Conservation (phyloP, 1,284 basidiomycete genomes). For the Papiliotrema nemorosa region DNA sequence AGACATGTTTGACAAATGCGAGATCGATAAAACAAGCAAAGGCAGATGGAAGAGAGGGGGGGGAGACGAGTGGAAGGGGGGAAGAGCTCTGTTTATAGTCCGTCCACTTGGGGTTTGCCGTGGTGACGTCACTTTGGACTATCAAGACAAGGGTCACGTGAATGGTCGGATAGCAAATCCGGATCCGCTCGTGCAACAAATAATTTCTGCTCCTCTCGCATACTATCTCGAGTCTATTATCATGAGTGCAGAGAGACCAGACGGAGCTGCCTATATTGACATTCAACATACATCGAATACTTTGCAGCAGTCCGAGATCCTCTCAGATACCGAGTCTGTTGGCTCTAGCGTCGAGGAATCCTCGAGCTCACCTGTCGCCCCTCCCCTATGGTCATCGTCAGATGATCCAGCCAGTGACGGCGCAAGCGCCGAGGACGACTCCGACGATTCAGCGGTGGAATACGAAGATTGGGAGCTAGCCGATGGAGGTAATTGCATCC, state of each 20-base stretch:
- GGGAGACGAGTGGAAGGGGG: neutral
- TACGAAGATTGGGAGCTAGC: constrained; percentile 91
- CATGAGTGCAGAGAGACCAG: too few relatives aligned
- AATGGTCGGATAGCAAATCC: too few relatives aligned
- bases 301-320: too few relatives aligned
- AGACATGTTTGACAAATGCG: constrained; percentile 31
- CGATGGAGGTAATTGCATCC: constrained; percentile 51
- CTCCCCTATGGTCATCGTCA: neutral
- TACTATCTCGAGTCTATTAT: too few relatives aligned
- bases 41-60: neutral
- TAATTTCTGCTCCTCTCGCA: too few relatives aligned
- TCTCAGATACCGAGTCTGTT: neutral
- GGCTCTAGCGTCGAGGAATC: constrained; percentile 1
- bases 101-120: too few relatives aligned
- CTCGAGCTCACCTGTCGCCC: neutral
- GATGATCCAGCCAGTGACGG: neutral
- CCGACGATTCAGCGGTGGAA: constrained; percentile 54
- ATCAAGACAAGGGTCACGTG: too few relatives aligned
- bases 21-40: neutral
- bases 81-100: too few relatives aligned
- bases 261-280: neutral
- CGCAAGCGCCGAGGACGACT: neutral
- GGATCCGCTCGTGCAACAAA: too few relatives aligned
- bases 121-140: too few relatives aligned
- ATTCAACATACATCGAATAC: too few relatives aligned